Percentiles rank a stretch among this genome's conserved stretches.
Conservation (phyloP, 2,329 filamentous ascomycete species). For the Septoria linicola region DNA sequence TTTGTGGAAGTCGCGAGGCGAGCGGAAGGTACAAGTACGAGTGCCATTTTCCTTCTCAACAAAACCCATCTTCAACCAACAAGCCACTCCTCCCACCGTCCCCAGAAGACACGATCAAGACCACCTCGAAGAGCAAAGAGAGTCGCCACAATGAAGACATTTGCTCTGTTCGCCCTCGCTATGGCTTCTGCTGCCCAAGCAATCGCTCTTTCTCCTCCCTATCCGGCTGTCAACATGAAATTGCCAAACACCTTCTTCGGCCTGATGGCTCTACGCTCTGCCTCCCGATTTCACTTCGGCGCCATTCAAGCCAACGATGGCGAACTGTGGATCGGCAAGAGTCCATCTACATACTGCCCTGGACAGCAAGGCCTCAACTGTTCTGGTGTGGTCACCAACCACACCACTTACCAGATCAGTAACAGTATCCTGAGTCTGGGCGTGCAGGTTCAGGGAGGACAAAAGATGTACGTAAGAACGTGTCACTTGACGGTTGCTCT, state of each 20-base stretch:
- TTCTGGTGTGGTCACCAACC: slow-evolving; percentile 17
- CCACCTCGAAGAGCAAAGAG: too few species aligned
- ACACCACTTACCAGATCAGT: slow-evolving; percentile 15
- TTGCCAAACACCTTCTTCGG: slow-evolving; percentile 28
- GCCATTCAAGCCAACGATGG: slow-evolving; percentile 30
- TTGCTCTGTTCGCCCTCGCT: slow-evolving; percentile 11
- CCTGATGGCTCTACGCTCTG: slow-evolving; percentile 31
- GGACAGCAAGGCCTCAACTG: slow-evolving; percentile 15
- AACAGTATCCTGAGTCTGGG: slow-evolving; percentile 25
- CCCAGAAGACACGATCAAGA: neutral
- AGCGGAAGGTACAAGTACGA: slow-evolving; percentile 1
- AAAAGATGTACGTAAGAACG: slow-evolving; percentile 34
- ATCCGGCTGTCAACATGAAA: slow-evolving; percentile 15
- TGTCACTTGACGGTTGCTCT: too few species aligned
- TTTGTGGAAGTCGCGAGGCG: neutral
- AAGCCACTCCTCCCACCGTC: slow-evolving; percentile 4
- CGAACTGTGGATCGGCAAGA: slow-evolving; percentile 35
- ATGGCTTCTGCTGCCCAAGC: slow-evolving; percentile 16
- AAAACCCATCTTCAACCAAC: slow-evolving; percentile 1
- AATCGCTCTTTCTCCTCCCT: slow-evolving; percentile 8
- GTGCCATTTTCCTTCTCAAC: neutral
- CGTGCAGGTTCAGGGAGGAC: slow-evolving; percentile 34
- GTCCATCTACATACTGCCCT: slow-evolving; percentile 35
- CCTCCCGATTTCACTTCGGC: slow-evolving; percentile 32
- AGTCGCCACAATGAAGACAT: slow-evolving; percentile 31